phyloP scores from a whole-genome alignment of 768 basidiomycete genomes.

The Hydnomerulius pinastri region DNA sequence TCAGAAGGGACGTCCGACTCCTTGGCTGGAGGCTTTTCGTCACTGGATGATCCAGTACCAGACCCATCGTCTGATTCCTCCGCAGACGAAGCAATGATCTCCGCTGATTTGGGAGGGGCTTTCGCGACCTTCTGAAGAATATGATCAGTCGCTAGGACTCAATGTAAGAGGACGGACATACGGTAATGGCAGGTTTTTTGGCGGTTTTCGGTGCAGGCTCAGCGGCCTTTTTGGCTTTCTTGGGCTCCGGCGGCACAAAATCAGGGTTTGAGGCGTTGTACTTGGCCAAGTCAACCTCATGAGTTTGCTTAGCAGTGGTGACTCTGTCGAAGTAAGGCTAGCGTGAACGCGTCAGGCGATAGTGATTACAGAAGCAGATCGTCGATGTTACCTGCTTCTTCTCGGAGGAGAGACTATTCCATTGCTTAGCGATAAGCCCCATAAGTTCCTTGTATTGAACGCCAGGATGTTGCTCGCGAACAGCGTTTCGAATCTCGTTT shows the following conservation, averaged over 20 bases:
- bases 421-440: conserved; percentile 67
- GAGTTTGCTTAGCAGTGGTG: conserved; percentile 60
- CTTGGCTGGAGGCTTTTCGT: conserved; percentile 28
- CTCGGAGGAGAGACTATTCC: conserved; percentile 65
- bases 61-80: conserved; percentile 34
- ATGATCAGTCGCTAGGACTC: conserved; percentile 14
- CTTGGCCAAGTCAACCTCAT: conserved; percentile 61
- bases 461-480: conserved; percentile 65
- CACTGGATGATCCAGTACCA: conserved; percentile 23
- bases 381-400: conserved; percentile 70
- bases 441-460: conserved; percentile 75
- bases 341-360: neutral
- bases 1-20: conserved; percentile 34
- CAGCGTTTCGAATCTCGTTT: conserved; percentile 78
- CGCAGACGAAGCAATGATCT: conserved; percentile 26
- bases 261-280: conserved; percentile 60
- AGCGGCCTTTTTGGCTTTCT: conserved; percentile 20
- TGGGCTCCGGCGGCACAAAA: conserved; percentile 49
- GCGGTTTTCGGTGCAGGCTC: conserved; percentile 31
- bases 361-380: neutral
- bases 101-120: conserved; percentile 24
- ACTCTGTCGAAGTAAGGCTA: conserved; percentile 43
- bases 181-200: conserved; percentile 24
- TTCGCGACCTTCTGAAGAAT: conserved; percentile 26
- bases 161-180: conserved; percentile 15